Conservation (phyloP, 208 protist species). For the Crithidia thermophila region DNA sequence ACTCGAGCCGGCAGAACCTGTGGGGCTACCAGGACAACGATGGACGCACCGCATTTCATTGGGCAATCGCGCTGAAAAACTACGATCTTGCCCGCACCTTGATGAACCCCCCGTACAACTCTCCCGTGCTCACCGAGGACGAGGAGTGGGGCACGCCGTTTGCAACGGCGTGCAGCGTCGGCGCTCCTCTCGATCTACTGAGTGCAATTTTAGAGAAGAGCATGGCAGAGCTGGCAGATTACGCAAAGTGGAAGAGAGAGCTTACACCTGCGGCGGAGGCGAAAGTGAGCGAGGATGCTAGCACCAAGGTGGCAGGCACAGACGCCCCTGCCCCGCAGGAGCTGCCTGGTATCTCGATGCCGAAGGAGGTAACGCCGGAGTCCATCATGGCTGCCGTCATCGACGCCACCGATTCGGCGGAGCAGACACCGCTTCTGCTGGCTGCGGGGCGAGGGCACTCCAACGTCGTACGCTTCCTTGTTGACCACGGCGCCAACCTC, state of each 20-base stretch:
- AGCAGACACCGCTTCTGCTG: conserved; percentile 76
- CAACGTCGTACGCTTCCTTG: conserved; percentile 60
- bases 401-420: conserved; percentile 53
- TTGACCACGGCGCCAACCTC: conserved; percentile 69
- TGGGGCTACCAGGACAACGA: conserved; percentile 85
- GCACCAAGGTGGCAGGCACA: not conserved
- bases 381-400: conserved; percentile 34
- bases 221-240: conserved; percentile 28
- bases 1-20: conserved; percentile 38
- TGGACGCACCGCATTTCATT: conserved; percentile 90
- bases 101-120: conserved; percentile 55
- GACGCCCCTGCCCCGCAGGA: not conserved
- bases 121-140: conserved; percentile 76
- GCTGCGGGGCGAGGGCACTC: conserved; percentile 65
- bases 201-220: conserved; percentile 54
- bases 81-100: conserved; percentile 67
- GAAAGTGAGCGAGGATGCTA: not conserved
- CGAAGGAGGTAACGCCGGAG: not conserved
- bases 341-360: not conserved
- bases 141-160: conserved; percentile 76
- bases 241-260: conserved; percentile 21
- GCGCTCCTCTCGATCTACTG: conserved; percentile 65
- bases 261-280: not conserved
- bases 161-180: conserved; percentile 77
- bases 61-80: conserved; percentile 82